A percentile compares a stretch with the other conserved stretches of the same genome.
These are phyloP conservation scores for Coniosporium apollinis DNA, from an alignment of 495 filamentous ascomycete genomes.

Conservation along the genomic window DNA sequence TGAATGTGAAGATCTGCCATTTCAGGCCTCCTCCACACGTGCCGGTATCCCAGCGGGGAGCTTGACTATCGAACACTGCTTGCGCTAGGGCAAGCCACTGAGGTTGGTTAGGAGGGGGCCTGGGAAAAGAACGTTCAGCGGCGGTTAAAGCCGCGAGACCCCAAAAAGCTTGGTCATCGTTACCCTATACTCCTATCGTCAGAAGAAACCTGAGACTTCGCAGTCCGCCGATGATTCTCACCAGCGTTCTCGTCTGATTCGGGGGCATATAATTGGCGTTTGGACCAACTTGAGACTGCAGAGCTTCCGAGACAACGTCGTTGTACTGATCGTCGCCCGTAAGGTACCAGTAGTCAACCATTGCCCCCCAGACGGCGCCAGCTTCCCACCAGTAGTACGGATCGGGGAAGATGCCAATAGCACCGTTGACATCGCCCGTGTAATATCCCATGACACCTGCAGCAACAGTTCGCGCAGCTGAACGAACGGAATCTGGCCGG, in stretches of 20 bases:
- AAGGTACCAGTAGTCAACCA: slow-evolving; percentile 38
- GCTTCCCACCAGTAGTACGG: slow-evolving; percentile 34
- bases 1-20: slow-evolving; percentile 75
- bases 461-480: slow-evolving; percentile 17
- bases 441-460: slow-evolving; percentile 27
- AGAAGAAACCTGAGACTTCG: no score
- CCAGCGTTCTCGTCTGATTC: slow-evolving; percentile 25
- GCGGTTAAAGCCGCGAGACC: slow-evolving; percentile 19
- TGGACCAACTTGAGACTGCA: slow-evolving; percentile 32
- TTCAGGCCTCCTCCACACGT: slow-evolving; percentile 26
- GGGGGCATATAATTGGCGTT: slow-evolving; percentile 34
- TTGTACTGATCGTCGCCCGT: slow-evolving; percentile 38
- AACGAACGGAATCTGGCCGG: slow-evolving; percentile 22
- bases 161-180: slow-evolving; percentile 14
- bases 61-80: slow-evolving; percentile 17
- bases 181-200: no score
- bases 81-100: slow-evolving; percentile 15
- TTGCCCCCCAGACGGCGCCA: slow-evolving; percentile 30
- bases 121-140: slow-evolving; percentile 15
- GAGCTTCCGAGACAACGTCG: slow-evolving; percentile 28
- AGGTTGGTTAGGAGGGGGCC: slow-evolving; percentile 7
- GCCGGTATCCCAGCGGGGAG: slow-evolving; percentile 36
- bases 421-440: slow-evolving; percentile 27
- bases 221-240: no score
- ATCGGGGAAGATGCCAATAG: slow-evolving; percentile 22